Evolutionary conservation across 2,329 filamentous ascomycete genomes (phyloP), one percentile per base, ranked within the genome.

Genomic region (Trichoderma atrobrunneum): DNA sequence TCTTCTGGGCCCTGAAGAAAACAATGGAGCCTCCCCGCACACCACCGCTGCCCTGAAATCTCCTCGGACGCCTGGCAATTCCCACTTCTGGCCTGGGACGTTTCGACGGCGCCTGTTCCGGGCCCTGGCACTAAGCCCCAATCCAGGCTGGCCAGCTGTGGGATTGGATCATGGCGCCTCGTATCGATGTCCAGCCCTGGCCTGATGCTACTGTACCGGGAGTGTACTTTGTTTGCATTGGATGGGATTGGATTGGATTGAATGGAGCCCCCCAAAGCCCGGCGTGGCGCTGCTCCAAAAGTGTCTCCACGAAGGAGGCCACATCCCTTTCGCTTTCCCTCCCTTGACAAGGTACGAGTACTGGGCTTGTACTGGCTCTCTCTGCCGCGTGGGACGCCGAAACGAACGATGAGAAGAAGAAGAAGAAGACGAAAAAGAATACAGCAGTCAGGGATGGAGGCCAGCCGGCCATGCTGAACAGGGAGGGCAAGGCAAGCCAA

Each of bases 141-240:
- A 54, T 51, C 26, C 36, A 51, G 57, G 21, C 66, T 69, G 66
- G 57, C 66, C 66, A 26, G 51, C 34, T 61, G 66, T 43, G 7
- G 66, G 66, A 70, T 61, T 61, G 66, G 66, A 61, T 54, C n/a
- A 48, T 32, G 36, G 18, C n/a, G n/a, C 54, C 66, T 70, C 66
- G 66, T 70, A 70, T 70, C 66, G 57, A 60, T 16, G 48, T 36
- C 34, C 64, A 54, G 51, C 51, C 64, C 34, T 26, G 66, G 48
- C 43, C 26, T 56, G 48, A 36, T 10, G 34, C 63, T 8, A 18
- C 48, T 21, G 51, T 39, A 24, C 18, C 39, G 21, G 62, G 28
- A n/a, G 2, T 8, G 39, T 43, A 43, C 18, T 24, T n/a, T 26
- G 16, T 24, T n/a, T 26, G 16, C 24, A 66, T 66, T 48, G 62